Evolutionary conservation across 2,329 filamentous ascomycete species (phyloP).

Genomic region (Cordyceps cateniannulata): DNA sequence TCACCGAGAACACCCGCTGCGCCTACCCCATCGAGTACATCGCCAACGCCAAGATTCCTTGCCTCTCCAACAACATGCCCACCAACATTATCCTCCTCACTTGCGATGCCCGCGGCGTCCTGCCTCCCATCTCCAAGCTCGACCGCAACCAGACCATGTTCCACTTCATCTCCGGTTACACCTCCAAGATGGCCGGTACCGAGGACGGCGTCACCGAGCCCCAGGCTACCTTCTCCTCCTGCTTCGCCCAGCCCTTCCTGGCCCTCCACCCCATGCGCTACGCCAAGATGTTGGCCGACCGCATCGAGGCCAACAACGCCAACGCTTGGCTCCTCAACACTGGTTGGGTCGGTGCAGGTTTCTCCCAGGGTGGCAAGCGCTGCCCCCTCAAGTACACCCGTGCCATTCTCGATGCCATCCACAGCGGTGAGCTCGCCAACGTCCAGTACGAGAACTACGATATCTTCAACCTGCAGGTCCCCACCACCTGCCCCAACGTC

Average conservation of each 20-base stretch:
- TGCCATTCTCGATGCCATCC: conserved; percentile 95
- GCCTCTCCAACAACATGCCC: conserved; percentile 79
- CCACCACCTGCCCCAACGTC: conserved; percentile 82
- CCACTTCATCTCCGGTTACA: conserved; percentile 99
- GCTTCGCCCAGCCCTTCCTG: conserved; percentile 98
- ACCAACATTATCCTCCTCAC: conserved; percentile 97
- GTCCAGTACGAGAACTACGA: conserved; percentile 92
- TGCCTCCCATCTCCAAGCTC: conserved; percentile 97
- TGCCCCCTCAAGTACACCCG: conserved; percentile 98
- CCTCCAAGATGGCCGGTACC: conserved; percentile 99
- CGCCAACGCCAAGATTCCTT: conserved; percentile 96
- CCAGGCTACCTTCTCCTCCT: conserved; percentile 97
- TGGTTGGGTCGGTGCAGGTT: conserved; percentile 90
- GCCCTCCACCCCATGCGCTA: conserved; percentile 99
- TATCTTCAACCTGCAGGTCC: conserved; percentile 94
- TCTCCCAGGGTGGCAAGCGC: conserved; percentile 86
- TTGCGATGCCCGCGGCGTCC: conserved; percentile 93
- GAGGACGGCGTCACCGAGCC: conserved; percentile 96
- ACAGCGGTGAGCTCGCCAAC: conserved; percentile 91
- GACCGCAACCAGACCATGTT: conserved; percentile 96
- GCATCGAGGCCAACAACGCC: conserved; percentile 91
- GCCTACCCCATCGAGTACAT: conserved; percentile 99
- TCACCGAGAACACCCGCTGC: conserved; percentile 97
- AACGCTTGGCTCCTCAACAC: conserved; percentile 99
- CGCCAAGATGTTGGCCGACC: conserved; percentile 95